Conservation (phyloP, 2,329 filamentous ascomycete genomes). For the Penicillium sp. region DNA sequence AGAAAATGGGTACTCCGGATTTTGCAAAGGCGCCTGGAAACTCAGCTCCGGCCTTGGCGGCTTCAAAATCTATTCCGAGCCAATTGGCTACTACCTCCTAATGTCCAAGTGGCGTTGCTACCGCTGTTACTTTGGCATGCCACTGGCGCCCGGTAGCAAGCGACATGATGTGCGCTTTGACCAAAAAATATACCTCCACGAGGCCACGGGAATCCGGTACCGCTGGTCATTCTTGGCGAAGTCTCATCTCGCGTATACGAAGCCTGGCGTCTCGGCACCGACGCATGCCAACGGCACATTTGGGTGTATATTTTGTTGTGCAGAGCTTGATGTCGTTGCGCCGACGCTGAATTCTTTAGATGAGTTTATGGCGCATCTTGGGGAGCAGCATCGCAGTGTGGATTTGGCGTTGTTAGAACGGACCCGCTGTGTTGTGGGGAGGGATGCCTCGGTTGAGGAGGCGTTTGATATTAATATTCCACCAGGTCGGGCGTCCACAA, state of each 20-base stretch:
- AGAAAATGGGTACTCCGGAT: constrained; percentile 38
- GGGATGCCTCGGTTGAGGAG: constrained; percentile 26
- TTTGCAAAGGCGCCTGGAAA: constrained; percentile 50
- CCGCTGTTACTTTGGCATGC: constrained; percentile 47
- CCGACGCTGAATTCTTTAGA: constrained; percentile 42
- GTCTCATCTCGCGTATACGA: constrained; percentile 40
- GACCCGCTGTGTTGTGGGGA: not conserved
- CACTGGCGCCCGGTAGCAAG: constrained; percentile 15
- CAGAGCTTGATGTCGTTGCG: constrained; percentile 32
- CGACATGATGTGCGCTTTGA: constrained; percentile 25
- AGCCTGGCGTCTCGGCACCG: constrained; percentile 8
- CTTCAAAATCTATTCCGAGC: constrained; percentile 16
- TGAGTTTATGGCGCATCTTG: constrained; percentile 47
- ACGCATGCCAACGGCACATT: constrained; percentile 22
- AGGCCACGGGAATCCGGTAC: constrained; percentile 40
- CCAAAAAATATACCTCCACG: constrained; percentile 26
- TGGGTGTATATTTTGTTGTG: constrained; percentile 51
- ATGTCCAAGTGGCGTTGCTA: constrained; percentile 39
- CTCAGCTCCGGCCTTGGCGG: constrained; percentile 26
- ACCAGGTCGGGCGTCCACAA: constrained; percentile 13
- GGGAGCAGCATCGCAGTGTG: constrained; percentile 41
- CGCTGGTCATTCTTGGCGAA: constrained; percentile 52
- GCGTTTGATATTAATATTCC: constrained; percentile 52
- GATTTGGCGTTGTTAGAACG: constrained; percentile 40
- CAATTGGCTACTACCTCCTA: constrained; percentile 24